Evolutionary conservation across 176 grass and related monocot species (phyloP).

Genomic region (Rhipidocladum racemiflorum): DNA sequence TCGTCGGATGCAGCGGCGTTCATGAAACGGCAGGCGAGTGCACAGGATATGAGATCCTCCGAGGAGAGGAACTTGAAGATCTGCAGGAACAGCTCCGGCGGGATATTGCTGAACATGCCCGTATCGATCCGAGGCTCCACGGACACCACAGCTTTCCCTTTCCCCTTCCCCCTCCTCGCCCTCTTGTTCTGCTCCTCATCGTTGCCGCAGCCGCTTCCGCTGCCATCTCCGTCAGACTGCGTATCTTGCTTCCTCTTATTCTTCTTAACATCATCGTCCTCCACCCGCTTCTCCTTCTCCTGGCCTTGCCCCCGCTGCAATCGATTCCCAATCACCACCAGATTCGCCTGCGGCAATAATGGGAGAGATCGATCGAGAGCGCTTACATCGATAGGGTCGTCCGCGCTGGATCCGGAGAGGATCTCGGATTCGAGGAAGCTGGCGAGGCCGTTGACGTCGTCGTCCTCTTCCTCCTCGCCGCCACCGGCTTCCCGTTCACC

Average conservation of each 20-base stretch:
- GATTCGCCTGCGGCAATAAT: background rate
- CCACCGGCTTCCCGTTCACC: background rate
- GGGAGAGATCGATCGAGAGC: background rate
- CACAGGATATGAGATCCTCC: conserved; percentile 85
- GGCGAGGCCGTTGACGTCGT: conserved; percentile 70
- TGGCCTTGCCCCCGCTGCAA: background rate
- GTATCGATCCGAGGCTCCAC: conserved; percentile 61
- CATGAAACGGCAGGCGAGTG: conserved; percentile 78
- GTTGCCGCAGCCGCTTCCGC: background rate
- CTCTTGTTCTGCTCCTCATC: conserved; percentile 46
- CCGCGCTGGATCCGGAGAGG: conserved; percentile 51
- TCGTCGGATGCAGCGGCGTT: conserved; percentile 72
- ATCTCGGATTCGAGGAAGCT: conserved; percentile 88
- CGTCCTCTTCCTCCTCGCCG: conserved; percentile 45
- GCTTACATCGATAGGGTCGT: conserved; percentile 30
- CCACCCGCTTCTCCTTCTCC: background rate
- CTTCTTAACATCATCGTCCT: background rate
- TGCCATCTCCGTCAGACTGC: background rate
- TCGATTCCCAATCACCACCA: background rate
- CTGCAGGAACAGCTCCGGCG: conserved; percentile 67
- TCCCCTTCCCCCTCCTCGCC: conserved; percentile 24
- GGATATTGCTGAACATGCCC: conserved; percentile 60
- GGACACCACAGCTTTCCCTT: conserved; percentile 38
- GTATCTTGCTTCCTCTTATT: conserved; percentile 34
- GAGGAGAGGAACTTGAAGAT: conserved; percentile 98